phyloP scores from a whole-genome alignment of 768 basidiomycete genomes.

The Aureoboletus auriporus region DNA sequence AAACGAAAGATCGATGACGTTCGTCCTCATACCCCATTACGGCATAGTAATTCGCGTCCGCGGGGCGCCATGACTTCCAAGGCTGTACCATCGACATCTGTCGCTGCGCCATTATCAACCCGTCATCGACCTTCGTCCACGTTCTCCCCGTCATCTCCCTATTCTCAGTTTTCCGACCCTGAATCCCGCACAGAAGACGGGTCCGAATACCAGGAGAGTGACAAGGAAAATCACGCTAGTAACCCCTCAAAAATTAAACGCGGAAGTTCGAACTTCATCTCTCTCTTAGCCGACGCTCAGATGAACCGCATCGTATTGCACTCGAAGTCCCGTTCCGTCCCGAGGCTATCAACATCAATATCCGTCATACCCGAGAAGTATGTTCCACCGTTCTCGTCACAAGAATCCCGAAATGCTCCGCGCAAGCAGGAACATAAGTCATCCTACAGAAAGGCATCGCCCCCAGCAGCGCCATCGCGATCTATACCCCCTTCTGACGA shows the following conservation, averaged over 20 bases:
- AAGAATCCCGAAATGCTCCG: conserved; percentile 1
- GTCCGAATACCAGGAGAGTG: conserved; percentile 17
- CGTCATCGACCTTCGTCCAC: conserved; percentile 1
- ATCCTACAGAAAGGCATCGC: not conserved
- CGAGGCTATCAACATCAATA: not conserved
- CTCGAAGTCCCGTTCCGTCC: conserved; percentile 8
- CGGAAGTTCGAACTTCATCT: conserved; percentile 32
- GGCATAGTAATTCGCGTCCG: not conserved
- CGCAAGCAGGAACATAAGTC: conserved; percentile 9
- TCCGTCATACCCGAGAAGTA: conserved; percentile 17
- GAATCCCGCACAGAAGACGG: conserved; percentile 17
- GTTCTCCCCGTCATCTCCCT: conserved; percentile 9
- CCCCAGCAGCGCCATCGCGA: not conserved
- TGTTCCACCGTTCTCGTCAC: conserved; percentile 5
- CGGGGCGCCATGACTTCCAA: not conserved
- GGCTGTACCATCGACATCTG: not conserved
- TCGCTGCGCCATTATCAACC: not conserved
- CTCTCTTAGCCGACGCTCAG: conserved; percentile 39
- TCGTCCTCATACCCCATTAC: not conserved
- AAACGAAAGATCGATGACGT: conserved; percentile 14
- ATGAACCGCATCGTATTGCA: conserved; percentile 35
- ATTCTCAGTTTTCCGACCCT: conserved; percentile 7
- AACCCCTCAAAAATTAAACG: conserved; percentile 10
- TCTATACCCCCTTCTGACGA: conserved; percentile 41
- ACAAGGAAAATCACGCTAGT: conserved; percentile 19